phyloP scores from a whole-genome alignment of 2,329 filamentous ascomycete genomes.

The Pseudonectria buxi region DNA sequence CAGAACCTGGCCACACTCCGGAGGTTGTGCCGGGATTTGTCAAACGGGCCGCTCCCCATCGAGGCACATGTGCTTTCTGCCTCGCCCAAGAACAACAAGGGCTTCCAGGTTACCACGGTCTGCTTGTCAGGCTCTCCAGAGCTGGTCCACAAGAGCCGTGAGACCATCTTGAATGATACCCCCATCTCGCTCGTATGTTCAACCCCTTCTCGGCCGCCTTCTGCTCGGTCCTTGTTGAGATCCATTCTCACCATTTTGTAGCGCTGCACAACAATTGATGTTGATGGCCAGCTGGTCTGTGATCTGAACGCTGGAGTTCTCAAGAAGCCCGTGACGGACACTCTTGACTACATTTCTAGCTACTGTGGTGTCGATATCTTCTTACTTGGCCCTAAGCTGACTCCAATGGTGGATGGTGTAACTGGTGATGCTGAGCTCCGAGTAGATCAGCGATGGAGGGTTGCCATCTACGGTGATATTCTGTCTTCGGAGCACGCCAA shows the following conservation, averaged over 20 bases:
- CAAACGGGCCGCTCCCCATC: constrained; percentile 61
- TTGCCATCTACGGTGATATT: constrained; percentile 92
- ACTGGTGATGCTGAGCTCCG: constrained; percentile 76
- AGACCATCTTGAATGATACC: constrained; percentile 84
- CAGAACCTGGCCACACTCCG: constrained; percentile 77
- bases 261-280: constrained; percentile 89
- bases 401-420: constrained; percentile 66
- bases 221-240: not conserved
- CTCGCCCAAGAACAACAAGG: constrained; percentile 64
- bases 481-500: constrained; percentile 96
- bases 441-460: constrained; percentile 82
- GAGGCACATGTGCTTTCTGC: constrained; percentile 80
- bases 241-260: constrained; percentile 32
- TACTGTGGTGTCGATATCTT: constrained; percentile 97
- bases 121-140: constrained; percentile 85
- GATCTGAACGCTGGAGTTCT: constrained; percentile 62
- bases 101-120: constrained; percentile 72
- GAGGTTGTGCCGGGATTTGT: constrained; percentile 75
- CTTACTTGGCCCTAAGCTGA: constrained; percentile 81
- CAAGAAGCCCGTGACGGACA: constrained; percentile 69
- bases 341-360: constrained; percentile 77
- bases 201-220: constrained; percentile 2
- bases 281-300: constrained; percentile 85
- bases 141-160: constrained; percentile 80
- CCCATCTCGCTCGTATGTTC: constrained; percentile 80